phyloP scores from a whole-genome alignment of 306 rosid genomes.

The Corylus americana region DNA sequence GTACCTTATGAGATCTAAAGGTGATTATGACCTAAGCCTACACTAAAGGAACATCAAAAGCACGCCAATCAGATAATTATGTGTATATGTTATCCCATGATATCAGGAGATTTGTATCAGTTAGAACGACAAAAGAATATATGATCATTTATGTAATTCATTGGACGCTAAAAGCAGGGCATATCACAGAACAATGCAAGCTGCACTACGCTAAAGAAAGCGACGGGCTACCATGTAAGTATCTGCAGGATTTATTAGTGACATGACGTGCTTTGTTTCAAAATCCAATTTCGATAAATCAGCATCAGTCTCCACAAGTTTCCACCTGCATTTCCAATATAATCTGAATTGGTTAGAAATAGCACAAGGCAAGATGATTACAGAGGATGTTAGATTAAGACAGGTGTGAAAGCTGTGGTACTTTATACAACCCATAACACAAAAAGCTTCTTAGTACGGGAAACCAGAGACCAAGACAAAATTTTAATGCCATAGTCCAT shows the following conservation, averaged over 20 bases:
- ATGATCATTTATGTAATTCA: neutral
- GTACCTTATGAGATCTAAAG: constrained; percentile 11
- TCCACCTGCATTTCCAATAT: constrained; percentile 64
- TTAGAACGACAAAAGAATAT: neutral
- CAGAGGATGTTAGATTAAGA: neutral
- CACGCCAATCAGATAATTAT: constrained; percentile 6
- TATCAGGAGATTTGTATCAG: neutral
- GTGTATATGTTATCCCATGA: neutral
- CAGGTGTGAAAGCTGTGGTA: neutral
- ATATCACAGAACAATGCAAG: neutral
- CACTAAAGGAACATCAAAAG: constrained; percentile 3
- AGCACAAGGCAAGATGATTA: constrained; percentile 10
- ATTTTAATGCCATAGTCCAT: constrained; percentile 24
- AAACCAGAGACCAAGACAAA: constrained; percentile 6
- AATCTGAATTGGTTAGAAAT: constrained; percentile 19
- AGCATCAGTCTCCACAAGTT: constrained; percentile 81
- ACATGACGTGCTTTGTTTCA: constrained; percentile 78
- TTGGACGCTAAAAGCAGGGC: neutral
- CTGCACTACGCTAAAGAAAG: constrained; percentile 13
- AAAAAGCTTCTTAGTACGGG: neutral
- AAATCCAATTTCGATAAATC: constrained; percentile 63
- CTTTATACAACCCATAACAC: neutral
- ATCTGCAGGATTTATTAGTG: constrained; percentile 86
- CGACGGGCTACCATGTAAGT: constrained; percentile 78
- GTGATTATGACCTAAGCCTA: neutral